A percentile compares a stretch with the other conserved stretches of the same genome.
Evolutionary conservation across 441 rosid species (phyloP).

Genomic region (Euphorbia corollata): DNA sequence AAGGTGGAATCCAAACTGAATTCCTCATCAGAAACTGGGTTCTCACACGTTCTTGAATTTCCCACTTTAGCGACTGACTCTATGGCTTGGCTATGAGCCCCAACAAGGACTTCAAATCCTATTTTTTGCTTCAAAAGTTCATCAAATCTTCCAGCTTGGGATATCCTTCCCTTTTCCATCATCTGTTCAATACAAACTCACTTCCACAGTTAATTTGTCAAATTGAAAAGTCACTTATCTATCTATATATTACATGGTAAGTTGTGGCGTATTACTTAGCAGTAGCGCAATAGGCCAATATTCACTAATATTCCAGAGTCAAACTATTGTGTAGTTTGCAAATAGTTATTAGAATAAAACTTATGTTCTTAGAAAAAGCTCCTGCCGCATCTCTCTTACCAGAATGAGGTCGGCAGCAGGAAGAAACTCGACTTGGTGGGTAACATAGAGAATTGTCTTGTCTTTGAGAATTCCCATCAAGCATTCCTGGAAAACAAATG

Average conservation of each 20-base stretch:
- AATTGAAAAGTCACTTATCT: neutral
- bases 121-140: constrained; percentile 68
- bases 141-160: constrained; percentile 77
- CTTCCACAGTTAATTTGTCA: neutral
- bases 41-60: constrained; percentile 43
- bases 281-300: neutral
- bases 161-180: constrained; percentile 86
- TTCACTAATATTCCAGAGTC: neutral
- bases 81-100: constrained; percentile 83
- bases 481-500: constrained; percentile 54
- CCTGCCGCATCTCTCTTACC: constrained; percentile 39
- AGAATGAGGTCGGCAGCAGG: constrained; percentile 93
- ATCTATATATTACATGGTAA: neutral
- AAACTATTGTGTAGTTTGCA: neutral
- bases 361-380: neutral
- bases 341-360: neutral
- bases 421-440: constrained; percentile 99
- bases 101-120: constrained; percentile 84
- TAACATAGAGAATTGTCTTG: constrained; percentile 78
- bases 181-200: constrained; percentile 41
- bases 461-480: constrained; percentile 80
- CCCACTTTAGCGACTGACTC: constrained; percentile 60
- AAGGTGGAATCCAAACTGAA: constrained; percentile 32
- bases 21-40: constrained; percentile 33
- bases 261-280: neutral